Conservation (phyloP, 2,329 filamentous ascomycete genomes). For the Aureobasidium sp. region DNA sequence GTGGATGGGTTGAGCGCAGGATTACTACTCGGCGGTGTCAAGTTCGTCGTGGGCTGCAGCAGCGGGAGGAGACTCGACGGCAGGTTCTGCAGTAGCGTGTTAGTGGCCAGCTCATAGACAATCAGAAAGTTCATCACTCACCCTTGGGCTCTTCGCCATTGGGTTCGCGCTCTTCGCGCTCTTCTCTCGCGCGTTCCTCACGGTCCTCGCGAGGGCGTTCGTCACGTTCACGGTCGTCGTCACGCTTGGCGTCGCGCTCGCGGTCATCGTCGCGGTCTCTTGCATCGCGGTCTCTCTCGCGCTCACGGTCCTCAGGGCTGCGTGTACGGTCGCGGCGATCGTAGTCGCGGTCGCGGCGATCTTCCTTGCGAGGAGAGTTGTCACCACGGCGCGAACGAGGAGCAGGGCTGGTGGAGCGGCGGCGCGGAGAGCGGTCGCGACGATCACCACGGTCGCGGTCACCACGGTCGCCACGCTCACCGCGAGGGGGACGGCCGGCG, state of each 20-base stretch:
- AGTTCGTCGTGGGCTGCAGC: conserved; percentile 79
- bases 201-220: conserved; percentile 48
- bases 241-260: conserved; percentile 69
- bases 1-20: background rate
- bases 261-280: conserved; percentile 39
- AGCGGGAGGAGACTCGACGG: conserved; percentile 65
- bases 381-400: conserved; percentile 63
- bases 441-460: conserved; percentile 22
- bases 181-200: conserved; percentile 41
- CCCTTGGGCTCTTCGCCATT: conserved; percentile 90
- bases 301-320: conserved; percentile 58
- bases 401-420: conserved; percentile 62
- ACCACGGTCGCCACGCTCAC: background rate
- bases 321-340: conserved; percentile 65
- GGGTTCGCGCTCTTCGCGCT: conserved; percentile 24
- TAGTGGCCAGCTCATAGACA: conserved; percentile 22
- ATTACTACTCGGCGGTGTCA: conserved; percentile 74
- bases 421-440: conserved; percentile 52
- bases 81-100: conserved; percentile 31
- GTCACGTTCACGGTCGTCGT: conserved; percentile 44
- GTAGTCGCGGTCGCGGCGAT: conserved; percentile 69
- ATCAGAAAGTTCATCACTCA: conserved; percentile 35
- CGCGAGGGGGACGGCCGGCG: conserved; percentile 49
- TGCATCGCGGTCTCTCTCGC: conserved; percentile 53
- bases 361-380: conserved; percentile 55